Conservation (phyloP, 73 alveolate genomes). For the Tetrahymena elliotti region DNA sequence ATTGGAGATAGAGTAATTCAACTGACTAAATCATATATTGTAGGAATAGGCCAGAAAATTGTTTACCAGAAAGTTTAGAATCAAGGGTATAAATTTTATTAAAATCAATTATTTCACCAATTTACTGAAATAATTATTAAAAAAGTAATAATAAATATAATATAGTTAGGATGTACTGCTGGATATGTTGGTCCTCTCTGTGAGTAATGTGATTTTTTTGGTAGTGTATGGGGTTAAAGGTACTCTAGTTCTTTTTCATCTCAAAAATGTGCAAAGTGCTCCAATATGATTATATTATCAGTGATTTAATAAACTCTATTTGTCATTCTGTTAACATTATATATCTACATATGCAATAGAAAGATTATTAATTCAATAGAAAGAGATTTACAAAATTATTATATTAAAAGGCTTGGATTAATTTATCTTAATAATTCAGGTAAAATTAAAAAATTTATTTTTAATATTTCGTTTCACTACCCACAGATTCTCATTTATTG, state of each 20-base stretch:
- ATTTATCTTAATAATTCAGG: not conserved
- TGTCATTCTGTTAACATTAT: not conserved
- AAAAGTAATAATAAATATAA: no score
- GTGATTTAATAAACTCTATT: not conserved
- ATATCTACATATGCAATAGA: not conserved
- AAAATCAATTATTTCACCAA: no score
- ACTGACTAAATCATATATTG: no score
- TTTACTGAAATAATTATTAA: no score
- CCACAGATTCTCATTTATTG: no score
- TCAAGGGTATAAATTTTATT: no score
- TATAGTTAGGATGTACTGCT: not conserved
- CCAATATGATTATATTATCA: not conserved
- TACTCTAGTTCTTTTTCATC: no score
- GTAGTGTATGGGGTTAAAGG: not conserved
- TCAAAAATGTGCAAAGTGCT: not conserved
- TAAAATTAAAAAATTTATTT: no score
- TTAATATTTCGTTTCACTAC: no score
- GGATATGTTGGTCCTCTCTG: not conserved
- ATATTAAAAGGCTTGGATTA: not conserved
- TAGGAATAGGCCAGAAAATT: no score
- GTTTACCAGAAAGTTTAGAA: no score
- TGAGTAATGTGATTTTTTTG: not conserved
- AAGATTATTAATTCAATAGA: not conserved
- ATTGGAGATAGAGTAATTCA: no score
- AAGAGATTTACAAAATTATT: not conserved